phyloP scores from a whole-genome alignment of 2,329 filamentous ascomycete species.

The Elsinoe perseae region DNA sequence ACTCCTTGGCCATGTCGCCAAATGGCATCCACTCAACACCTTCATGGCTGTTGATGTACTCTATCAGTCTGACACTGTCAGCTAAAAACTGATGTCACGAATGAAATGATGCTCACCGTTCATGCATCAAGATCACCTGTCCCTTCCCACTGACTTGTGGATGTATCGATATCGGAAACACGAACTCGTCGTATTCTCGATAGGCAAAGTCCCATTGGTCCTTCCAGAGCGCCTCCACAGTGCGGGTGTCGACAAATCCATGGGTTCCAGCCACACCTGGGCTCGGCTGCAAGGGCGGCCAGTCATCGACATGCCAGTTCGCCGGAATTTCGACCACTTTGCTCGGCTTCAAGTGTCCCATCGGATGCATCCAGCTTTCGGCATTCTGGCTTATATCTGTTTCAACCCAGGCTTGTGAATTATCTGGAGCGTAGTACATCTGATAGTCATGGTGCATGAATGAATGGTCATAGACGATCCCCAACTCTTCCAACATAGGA shows the following conservation, averaged over 20 bases:
- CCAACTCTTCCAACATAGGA: conserved; percentile 35
- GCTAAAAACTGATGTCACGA: neutral
- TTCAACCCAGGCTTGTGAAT: conserved; percentile 25
- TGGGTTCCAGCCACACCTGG: conserved; percentile 27
- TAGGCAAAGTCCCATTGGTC: conserved; percentile 43
- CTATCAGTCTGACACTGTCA: conserved; percentile 30
- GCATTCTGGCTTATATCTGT: conserved; percentile 30
- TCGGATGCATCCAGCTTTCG: conserved; percentile 34
- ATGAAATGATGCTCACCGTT: conserved; percentile 23
- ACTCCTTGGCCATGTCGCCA: conserved; percentile 33
- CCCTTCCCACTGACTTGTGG: conserved; percentile 43
- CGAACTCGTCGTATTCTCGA: conserved; percentile 39
- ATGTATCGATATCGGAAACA: conserved; percentile 43
- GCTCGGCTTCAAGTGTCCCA: conserved; percentile 27
- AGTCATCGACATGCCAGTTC: conserved; percentile 43
- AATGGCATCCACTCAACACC: conserved; percentile 39
- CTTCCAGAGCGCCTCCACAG: conserved; percentile 39
- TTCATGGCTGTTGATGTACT: conserved; percentile 39
- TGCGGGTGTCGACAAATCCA: conserved; percentile 37
- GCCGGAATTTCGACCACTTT: conserved; percentile 40
- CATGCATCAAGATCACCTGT: conserved; percentile 42
- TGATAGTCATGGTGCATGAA: conserved; percentile 45
- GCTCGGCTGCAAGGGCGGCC: conserved; percentile 37
- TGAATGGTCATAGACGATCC: conserved; percentile 41
- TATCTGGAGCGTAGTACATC: conserved; percentile 27